Base-by-base conservation (phyloP, 805 yeast species). In the Myxozyma neotropica region DNA sequence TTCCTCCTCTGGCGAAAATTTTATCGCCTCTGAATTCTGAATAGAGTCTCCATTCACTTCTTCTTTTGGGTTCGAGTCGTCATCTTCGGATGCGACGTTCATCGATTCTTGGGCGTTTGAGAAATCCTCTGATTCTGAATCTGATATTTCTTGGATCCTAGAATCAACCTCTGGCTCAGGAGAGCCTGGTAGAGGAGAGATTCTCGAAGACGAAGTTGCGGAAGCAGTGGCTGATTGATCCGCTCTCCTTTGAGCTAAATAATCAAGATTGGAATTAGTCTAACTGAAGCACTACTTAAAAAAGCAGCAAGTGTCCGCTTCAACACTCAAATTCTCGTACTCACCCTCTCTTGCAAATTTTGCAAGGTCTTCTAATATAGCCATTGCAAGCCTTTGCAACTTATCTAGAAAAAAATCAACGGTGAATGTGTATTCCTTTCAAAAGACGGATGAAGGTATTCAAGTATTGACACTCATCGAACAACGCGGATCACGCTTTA, bases 1-100 rank as follows among this genome's bases (percentile, higher is more conserved):
- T 56, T 68, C 71, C 21, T 59, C 63, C 19, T 64, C 69, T 1
- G 69, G 67, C 5, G 60, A 23, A 27, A 66, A 55, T 36, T 36
- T 48, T n/a, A 24, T 26, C 3, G 33, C 3, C 19, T 26, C 33
- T 6, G 50, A 13, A 8, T 23, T 23, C 15, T 48, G 33, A 24
- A 26, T 15, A 13, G 35, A 13, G 24, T 35, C 23, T 35, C 23
- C 21, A 21, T 13, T 13, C 13, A n/a, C 31, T 23, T 24, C 40
- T 33, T 35, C 10, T 6, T 3, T 12, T 12, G 29, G 8, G 21
- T 35, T 17, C 12, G 35, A 13, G 8, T 36, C 40, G 4, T 26
- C 12, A 19, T 46, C 27, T 13, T 8, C 4, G 8, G 36, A 44
- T 15, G 23, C 31, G 5, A 1, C 21, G 21, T 2, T 3, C 35